Conservation (phyloP, 352 stramenopile genomes). For the Phytophthora megakarya region DNA sequence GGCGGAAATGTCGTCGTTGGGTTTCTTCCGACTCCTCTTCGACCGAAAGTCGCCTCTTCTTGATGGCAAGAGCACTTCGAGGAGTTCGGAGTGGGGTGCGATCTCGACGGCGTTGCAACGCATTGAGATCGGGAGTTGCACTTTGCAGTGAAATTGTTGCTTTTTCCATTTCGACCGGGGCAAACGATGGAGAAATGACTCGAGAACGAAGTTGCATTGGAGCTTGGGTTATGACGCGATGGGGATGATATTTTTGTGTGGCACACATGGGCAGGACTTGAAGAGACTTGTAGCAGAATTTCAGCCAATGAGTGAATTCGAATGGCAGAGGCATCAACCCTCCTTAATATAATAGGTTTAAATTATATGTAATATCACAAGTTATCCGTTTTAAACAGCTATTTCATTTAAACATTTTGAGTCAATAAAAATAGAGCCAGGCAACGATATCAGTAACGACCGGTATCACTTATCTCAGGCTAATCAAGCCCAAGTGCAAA, state of each 20-base stretch:
- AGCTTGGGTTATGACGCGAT: neutral
- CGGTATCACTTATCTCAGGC: neutral
- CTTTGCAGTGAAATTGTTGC: neutral
- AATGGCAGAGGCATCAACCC: conserved; percentile 15
- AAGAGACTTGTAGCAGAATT: conserved; percentile 4
- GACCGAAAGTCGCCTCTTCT: conserved; percentile 21
- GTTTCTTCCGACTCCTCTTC: conserved; percentile 28
- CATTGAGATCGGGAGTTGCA: neutral
- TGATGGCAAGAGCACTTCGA: conserved; percentile 4
- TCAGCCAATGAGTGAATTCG: conserved; percentile 1
- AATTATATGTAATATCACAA: neutral
- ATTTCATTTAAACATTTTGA: too few species aligned
- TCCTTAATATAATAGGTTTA: neutral
- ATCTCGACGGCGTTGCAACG: conserved; percentile 14
- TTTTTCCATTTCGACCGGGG: neutral
- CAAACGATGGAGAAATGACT: neutral
- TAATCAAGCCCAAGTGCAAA: conserved; percentile 3
- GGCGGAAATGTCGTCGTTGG: conserved; percentile 22
- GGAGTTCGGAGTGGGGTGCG: conserved; percentile 9
- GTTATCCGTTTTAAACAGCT: neutral
- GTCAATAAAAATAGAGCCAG: too few species aligned
- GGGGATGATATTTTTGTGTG: conserved; percentile 18
- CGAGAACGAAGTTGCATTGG: conserved; percentile 30
- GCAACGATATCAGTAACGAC: neutral
- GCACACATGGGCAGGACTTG: too few species aligned